Conservation (phyloP, 371 early-diverging fungal species). For the Actinomortierella ambigua region DNA sequence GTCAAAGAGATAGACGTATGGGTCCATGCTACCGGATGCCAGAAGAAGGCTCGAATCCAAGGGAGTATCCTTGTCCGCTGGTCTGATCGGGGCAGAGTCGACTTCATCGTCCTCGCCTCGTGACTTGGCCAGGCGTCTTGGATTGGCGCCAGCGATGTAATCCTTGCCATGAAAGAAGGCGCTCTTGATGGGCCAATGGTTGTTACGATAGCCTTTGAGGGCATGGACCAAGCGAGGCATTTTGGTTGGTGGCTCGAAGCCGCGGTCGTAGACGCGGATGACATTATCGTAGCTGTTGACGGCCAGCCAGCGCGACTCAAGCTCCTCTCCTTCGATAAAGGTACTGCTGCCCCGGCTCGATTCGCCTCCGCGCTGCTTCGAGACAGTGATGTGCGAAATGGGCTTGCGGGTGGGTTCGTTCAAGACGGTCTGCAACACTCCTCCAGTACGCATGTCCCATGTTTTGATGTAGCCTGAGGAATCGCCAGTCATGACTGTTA, state of each 20-base stretch:
- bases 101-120: constrained; percentile 44
- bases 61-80: constrained; percentile 49
- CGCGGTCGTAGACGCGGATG: constrained; percentile 85
- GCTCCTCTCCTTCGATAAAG: constrained; percentile 61
- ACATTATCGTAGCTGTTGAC: constrained; percentile 90
- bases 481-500: constrained; percentile 81
- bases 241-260: constrained; percentile 74
- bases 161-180: constrained; percentile 78
- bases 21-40: constrained; percentile 89
- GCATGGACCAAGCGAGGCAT: constrained; percentile 69
- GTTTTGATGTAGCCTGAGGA: constrained; percentile 77
- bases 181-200: constrained; percentile 89
- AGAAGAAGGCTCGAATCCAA: constrained; percentile 69
- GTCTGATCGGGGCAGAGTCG: not conserved
- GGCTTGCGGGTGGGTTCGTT: constrained; percentile 77
- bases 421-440: constrained; percentile 49
- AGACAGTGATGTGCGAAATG: constrained; percentile 78
- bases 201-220: constrained; percentile 85
- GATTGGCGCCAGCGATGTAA: constrained; percentile 40
- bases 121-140: constrained; percentile 24
- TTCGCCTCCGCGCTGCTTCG: constrained; percentile 48
- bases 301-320: constrained; percentile 82
- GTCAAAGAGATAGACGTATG: constrained; percentile 83
- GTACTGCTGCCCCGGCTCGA: constrained; percentile 14
- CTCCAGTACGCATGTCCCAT: constrained; percentile 82